Evolutionary conservation across 495 filamentous ascomycete genomes (phyloP).

Genomic region (Penicillium steckii): DNA sequence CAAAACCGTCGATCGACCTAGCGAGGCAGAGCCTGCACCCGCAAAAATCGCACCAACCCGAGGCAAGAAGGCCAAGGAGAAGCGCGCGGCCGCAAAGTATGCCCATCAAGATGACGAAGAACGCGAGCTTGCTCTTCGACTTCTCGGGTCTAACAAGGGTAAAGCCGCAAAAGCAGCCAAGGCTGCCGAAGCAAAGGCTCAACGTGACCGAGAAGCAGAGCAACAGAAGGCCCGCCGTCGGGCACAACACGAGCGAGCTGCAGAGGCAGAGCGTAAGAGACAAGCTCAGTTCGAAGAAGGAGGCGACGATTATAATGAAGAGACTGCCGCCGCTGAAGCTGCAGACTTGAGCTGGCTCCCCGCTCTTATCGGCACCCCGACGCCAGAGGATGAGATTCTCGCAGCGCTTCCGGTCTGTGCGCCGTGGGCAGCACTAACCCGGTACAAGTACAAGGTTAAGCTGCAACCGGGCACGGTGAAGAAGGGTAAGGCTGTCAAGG

Average conservation of each 20-base stretch:
- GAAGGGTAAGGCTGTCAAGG: slow-evolving; percentile 92
- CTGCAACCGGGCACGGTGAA: slow-evolving; percentile 86
- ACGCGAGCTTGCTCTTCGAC: slow-evolving; percentile 72
- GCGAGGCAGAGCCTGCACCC: slow-evolving; percentile 11
- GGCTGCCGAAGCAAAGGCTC: slow-evolving; percentile 49
- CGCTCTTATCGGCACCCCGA: slow-evolving; percentile 70
- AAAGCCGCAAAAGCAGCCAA: slow-evolving; percentile 50
- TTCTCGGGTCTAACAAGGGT: slow-evolving; percentile 71
- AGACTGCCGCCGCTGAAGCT: slow-evolving; percentile 43
- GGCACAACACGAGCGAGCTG: slow-evolving; percentile 72
- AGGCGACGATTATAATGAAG: slow-evolving; percentile 57
- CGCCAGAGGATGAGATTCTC: slow-evolving; percentile 83
- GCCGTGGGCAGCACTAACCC: slow-evolving; percentile 76
- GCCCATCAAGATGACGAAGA: slow-evolving; percentile 95
- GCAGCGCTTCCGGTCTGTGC: slow-evolving; percentile 88
- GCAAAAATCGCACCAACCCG: slow-evolving; percentile 52
- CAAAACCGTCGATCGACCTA: slow-evolving; percentile 26
- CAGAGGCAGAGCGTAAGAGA: slow-evolving; percentile 58
- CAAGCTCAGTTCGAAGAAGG: slow-evolving; percentile 57
- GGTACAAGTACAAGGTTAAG: slow-evolving; percentile 87
- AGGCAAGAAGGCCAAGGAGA: slow-evolving; percentile 80
- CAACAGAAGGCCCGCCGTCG: slow-evolving; percentile 68
- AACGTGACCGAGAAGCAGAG: slow-evolving; percentile 60
- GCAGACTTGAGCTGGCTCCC: slow-evolving; percentile 63
- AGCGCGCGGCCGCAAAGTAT: slow-evolving; percentile 88